Base-by-base conservation (phyloP, 176 grass and related monocot species). In the Juncus inflexus region DNA sequence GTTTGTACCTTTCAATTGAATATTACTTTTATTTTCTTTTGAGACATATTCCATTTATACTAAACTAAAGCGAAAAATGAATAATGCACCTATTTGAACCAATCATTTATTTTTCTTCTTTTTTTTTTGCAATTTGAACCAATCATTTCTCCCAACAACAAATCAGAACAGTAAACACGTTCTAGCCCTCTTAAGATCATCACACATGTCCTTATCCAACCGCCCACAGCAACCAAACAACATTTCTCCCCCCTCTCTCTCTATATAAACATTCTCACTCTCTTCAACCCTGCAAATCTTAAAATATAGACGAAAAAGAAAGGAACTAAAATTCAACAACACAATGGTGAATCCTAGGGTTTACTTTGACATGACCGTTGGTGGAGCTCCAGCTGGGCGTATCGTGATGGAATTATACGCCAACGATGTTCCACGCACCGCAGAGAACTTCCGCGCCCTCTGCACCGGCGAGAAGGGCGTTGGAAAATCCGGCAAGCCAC, bases 381-480 rank as follows among this genome's bases (percentile, higher is more conserved):
- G 80, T 64, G 80, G 50, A 1, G 7, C 4, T 0, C 57, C 88
- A 0, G 88, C 74, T 0, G 88, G 88, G 0, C 80, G 84, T 2
- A 81, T 91, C 59, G 84, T 81, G 70, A 91, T 91, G 80, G 88
- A 91, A 77, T 81, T 91, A 9, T 91, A 57, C 61, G 74, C 80
- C 0, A 0, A 66, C 50, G 70, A 60, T 7, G 82, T 77, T 0
- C 88, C 84, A 0, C 37, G 28, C 9, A 91, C 88, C 0, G 84
- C 84, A 0, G 88, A 91, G 80, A 91, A 91, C 74, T 91, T 91
- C 69, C 84, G 88, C 1, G 88, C 88, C 1, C 88, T 91, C 0
- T 91, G 88, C 84, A 91, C 88, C 0, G 84, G 88, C 3, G 88
- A 91, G 84, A 91, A 81, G 74, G 88, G 84, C 12, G 3, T 4